These are phyloP conservation scores for Raphanus raphanistrum DNA, from an alignment of 345 rosid genomes.

Conservation along the genomic window DNA sequence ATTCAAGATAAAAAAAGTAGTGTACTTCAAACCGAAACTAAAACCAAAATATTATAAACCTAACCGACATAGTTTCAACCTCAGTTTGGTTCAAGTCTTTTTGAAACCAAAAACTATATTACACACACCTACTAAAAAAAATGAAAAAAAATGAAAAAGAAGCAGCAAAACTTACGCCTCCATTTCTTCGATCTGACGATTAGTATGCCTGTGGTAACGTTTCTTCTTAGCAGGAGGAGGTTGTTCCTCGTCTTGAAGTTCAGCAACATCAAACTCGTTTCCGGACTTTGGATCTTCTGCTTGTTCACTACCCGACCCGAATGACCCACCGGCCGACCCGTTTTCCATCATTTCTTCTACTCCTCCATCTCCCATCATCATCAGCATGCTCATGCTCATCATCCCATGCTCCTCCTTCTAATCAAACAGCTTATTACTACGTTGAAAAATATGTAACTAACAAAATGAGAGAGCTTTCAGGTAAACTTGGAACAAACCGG, in stretches of 20 bases:
- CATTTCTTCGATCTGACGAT: conserved; percentile 94
- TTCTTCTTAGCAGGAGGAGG: conserved; percentile 66
- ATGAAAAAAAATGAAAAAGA: background rate
- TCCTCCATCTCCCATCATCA: conserved; percentile 52
- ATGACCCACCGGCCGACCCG: conserved; percentile 84
- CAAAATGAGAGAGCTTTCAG: background rate
- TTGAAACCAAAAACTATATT: background rate
- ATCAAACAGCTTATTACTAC: background rate
- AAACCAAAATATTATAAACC: background rate
- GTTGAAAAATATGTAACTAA: background rate
- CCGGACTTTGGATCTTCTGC: conserved; percentile 63
- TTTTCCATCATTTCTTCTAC: conserved; percentile 74
- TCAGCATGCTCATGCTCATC: conserved; percentile 50
- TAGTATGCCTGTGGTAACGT: conserved; percentile 92
- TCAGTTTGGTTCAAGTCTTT: background rate
- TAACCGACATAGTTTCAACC: background rate
- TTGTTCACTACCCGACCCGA: conserved; percentile 84
- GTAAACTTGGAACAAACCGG: conserved; percentile 51
- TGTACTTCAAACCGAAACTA: background rate
- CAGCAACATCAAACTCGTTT: conserved; percentile 47
- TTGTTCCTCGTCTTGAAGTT: conserved; percentile 44
- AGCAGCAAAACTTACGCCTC: conserved; percentile 67
- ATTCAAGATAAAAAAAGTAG: background rate
- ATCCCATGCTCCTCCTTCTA: conserved; percentile 75
- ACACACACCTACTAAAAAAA: background rate